phyloP scores from a whole-genome alignment of 163 green algal species.

The Picocystis sp. region DNA sequence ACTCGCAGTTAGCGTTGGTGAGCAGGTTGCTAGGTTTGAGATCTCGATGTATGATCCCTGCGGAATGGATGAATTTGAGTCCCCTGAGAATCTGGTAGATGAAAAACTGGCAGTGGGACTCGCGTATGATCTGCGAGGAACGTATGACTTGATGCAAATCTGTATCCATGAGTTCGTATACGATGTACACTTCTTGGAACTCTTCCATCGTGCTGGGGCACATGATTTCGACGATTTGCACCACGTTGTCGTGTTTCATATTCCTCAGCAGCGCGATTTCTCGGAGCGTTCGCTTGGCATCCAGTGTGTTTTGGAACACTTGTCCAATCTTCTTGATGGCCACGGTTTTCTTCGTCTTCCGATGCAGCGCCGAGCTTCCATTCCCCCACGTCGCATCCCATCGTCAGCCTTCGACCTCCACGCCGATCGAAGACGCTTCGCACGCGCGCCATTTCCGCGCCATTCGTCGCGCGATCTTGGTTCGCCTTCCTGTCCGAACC shows the following conservation, averaged over 20 bases:
- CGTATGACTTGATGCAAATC: constrained; percentile 46
- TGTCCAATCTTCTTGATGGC: constrained; percentile 43
- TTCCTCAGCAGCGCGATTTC: constrained; percentile 40
- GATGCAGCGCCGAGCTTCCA: constrained; percentile 9
- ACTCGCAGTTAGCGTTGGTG: constrained; percentile 39
- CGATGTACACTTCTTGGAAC: constrained; percentile 38
- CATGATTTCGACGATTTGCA: constrained; percentile 22
- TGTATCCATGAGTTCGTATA: constrained; percentile 47
- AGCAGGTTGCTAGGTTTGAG: constrained; percentile 42
- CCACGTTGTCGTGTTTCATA: constrained; percentile 38
- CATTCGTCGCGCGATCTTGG: too few species aligned
- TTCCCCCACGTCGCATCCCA: too few species aligned
- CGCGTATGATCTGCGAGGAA: constrained; percentile 26
- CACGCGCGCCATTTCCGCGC: too few species aligned
- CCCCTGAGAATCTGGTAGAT: constrained; percentile 29
- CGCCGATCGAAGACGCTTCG: too few species aligned
- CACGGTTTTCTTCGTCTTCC: constrained; percentile 15
- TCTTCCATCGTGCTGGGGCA: constrained; percentile 7
- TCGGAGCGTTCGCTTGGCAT: constrained; percentile 33
- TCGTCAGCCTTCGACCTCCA: too few species aligned
- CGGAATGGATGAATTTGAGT: constrained; percentile 42
- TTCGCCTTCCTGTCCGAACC: too few species aligned
- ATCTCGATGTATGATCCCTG: constrained; percentile 35
- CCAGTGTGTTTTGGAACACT: constrained; percentile 32
- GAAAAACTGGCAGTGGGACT: constrained; percentile 46